Evolutionary conservation across 495 filamentous ascomycete genomes (phyloP), one percentile per base, ranked within the genome.

Genomic region (Articulospora tetracladia): DNA sequence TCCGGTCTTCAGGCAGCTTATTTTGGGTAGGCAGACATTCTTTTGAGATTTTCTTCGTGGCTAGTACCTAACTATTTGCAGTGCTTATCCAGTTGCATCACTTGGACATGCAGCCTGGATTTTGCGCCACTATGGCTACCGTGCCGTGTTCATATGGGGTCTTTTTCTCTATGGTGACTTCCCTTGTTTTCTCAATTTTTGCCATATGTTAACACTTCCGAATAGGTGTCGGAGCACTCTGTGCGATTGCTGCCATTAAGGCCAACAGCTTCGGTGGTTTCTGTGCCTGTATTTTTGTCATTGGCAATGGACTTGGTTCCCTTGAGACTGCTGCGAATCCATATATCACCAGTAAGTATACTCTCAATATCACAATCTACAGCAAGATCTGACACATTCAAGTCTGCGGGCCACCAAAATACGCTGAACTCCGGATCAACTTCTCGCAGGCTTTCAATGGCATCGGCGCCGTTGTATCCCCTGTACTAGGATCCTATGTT

Each of bases 41-140:
- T n/a, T n/a, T n/a, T n/a, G n/a, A n/a, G n/a, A n/a, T n/a, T 54
- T 24, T 49, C 28, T 55, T 15, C 13, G 22, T 4, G 6, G 1
- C 24, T 22, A 32, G 36, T 19, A 7, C 26, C 22, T 3, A 6
- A 46, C 27, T 46, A 12, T 53, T 27, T 30, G 3, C 24, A 56
- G 82, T 26, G 82, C 82, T 22, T 84, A 84, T 59, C 82, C 83
- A n/a, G 76, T 86, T 13, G 83, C 83, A 34, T 83, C 83, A 1
- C 73, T 86, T 20, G 83, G 83, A 25, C 79, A 86, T 54, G 82
- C 84, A 25, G 84, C 84, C 53, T 80, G 75, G 68, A 72, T 81
- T 30, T 73, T 83, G 8, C 75, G 77, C 1, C 75, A 79, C 53
- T 82, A 69, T 46, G 79, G 80, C 30, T 83, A 83, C 53, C 80